phyloP scores from a whole-genome alignment of 2,329 filamentous ascomycete species.

The Drechslerella coelobrocha region DNA sequence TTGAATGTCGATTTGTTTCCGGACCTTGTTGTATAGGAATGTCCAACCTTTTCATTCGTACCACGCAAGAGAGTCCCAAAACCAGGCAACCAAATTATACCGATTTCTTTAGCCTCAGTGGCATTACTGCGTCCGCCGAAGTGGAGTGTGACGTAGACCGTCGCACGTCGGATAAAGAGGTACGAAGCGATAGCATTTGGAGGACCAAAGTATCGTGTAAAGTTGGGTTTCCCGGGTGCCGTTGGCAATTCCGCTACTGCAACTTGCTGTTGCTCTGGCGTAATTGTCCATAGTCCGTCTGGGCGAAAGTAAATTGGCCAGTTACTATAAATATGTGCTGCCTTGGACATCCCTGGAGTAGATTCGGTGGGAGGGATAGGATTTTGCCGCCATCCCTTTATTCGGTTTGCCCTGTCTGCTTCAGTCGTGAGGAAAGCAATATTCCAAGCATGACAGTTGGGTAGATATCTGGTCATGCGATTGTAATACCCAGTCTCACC shows the following conservation, averaged over 20 bases:
- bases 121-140: not conserved
- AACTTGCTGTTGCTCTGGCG: not conserved
- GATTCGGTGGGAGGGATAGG: not conserved
- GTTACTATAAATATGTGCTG: not conserved
- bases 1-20: not conserved
- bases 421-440: not conserved
- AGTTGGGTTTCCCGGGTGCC: not conserved
- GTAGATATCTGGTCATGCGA: not conserved
- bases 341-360: not conserved
- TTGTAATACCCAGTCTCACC: not conserved
- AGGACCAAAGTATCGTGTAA: not conserved
- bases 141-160: not conserved
- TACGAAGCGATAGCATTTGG: not conserved
- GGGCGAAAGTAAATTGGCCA: not conserved
- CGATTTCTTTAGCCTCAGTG: not conserved
- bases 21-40: not conserved
- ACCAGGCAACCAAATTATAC: not conserved
- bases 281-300: not conserved
- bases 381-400: not conserved
- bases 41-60: not conserved
- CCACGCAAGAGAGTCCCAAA: not conserved
- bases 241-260: not conserved
- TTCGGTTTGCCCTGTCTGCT: not conserved
- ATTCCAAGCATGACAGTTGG: not conserved
- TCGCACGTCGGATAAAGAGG: not conserved